Evolutionary conservation across 106 monocot species (phyloP).

Genomic region (Agapanthus africanus): DNA sequence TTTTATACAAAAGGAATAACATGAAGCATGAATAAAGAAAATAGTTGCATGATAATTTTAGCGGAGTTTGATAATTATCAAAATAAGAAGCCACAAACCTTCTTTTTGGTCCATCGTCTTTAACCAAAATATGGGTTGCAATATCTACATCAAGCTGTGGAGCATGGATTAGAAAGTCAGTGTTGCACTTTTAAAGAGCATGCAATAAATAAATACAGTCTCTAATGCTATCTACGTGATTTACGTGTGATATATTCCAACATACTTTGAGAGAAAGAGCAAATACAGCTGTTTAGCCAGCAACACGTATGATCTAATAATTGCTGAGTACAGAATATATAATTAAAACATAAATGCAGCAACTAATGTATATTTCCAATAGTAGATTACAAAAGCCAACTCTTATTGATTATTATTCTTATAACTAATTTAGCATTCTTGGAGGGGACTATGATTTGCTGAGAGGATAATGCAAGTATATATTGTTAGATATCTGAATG

Average conservation of each 20-base stretch:
- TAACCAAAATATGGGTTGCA: conserved; percentile 67
- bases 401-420: too few species aligned
- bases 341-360: neutral
- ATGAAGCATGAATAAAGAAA: neutral
- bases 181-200: neutral
- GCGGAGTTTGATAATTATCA: neutral
- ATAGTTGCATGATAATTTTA: conserved; percentile 2
- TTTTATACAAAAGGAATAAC: neutral
- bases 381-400: neutral
- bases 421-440: neutral
- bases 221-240: too few species aligned
- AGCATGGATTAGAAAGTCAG: conserved; percentile 5
- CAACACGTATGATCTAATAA: neutral
- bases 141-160: conserved; percentile 77
- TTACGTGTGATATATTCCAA: too few species aligned
- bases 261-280: too few species aligned
- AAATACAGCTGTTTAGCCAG: neutral
- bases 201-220: too few species aligned
- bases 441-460: neutral
- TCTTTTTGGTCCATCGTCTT: conserved; percentile 86
- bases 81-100: conserved; percentile 39
- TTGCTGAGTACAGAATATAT: neutral
- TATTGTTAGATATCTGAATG: conserved; percentile 1
- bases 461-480: neutral
- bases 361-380: neutral